Conservation (phyloP, 2,329 filamentous ascomycete genomes). For the Geoglossum cookeanum region DNA sequence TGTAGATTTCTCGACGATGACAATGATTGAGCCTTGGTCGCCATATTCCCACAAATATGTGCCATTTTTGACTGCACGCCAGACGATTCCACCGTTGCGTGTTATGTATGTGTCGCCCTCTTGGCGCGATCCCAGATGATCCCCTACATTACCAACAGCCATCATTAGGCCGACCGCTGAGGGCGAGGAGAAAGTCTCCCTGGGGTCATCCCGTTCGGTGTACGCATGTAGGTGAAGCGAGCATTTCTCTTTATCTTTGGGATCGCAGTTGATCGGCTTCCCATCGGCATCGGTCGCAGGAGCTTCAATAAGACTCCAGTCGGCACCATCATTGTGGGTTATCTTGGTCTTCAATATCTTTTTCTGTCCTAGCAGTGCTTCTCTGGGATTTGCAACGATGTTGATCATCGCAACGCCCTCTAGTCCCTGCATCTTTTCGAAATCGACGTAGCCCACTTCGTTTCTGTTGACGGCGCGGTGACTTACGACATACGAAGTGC, state of each 20-base stretch:
- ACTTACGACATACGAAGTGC: slow-evolving; percentile 82
- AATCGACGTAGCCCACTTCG: slow-evolving; percentile 63
- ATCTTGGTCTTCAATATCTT: slow-evolving; percentile 85
- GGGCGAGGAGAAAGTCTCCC: slow-evolving; percentile 72
- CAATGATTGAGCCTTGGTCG: slow-evolving; percentile 82
- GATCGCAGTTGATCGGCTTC: slow-evolving; percentile 50
- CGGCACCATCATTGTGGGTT: slow-evolving; percentile 85
- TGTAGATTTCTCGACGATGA: slow-evolving; percentile 56
- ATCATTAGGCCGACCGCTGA: slow-evolving; percentile 84
- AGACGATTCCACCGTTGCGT: slow-evolving; percentile 72
- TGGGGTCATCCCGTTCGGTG: slow-evolving; percentile 67
- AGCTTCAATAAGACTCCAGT: slow-evolving; percentile 63
- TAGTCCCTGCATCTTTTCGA: slow-evolving; percentile 83
- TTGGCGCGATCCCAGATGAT: slow-evolving; percentile 42
- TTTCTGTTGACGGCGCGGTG: slow-evolving; percentile 68
- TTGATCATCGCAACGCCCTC: slow-evolving; percentile 86
- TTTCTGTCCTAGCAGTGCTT: slow-evolving; percentile 38
- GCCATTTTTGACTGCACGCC: slow-evolving; percentile 73
- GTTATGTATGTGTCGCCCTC: slow-evolving; percentile 84
- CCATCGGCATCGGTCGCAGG: slow-evolving; percentile 51
- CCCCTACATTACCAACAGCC: slow-evolving; percentile 77
- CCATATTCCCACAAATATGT: slow-evolving; percentile 87
- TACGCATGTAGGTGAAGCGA: slow-evolving; percentile 88
- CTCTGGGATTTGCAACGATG: slow-evolving; percentile 54
- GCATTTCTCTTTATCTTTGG: slow-evolving; percentile 42